Evolutionary conservation across 192 early-diverging fungal species (phyloP), one percentile per base, ranked within the genome.

Genomic region (Backusella macrospora): DNA sequence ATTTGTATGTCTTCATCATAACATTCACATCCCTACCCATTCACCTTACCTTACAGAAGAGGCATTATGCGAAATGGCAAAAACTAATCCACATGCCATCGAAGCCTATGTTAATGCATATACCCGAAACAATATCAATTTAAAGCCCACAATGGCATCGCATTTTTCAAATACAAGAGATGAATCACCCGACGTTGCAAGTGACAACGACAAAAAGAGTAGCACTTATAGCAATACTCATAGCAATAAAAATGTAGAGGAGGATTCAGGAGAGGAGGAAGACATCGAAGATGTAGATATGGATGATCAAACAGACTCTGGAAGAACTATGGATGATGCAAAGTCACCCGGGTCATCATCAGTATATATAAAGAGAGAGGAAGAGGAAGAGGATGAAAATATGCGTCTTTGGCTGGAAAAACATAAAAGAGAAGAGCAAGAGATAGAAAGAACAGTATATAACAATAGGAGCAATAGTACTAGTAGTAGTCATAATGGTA

Each of bases 21-120:
- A 78, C 26, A 73, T 78, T 26, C 45, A 68, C 16, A 78, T 78
- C 26, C 77, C 77, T n/a, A 73, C 77, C 6, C 77, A 78, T 39
- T 73, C 72, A 18, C 77, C 77, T 6, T 78, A 73, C 14, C 40
- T 78, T 6, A 78, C 68, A 2, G 77, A 78, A 21, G 77, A 78
- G 13, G 39, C 77, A 23, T 62, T 78, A 4, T 43, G 39, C 26
- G 77, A 78, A 10, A 78, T 78, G 46, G 77, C 77, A 4, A 73
- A 78, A 34, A 73, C 68, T 2, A 59, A 72, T 16, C 77, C 77
- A n/a, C 72, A 78, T 65, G 77, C 73, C 5, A 73, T 78, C 40
- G 77, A 78, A 40, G 66, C 77, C 5, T 78, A 78, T 52, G 77
- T 78, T 2, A 78, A 78, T 65, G 77, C 77, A 13, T 75, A 75